Conservation (phyloP, 1,284 basidiomycete genomes). For the Microbotryum violaceum region DNA sequence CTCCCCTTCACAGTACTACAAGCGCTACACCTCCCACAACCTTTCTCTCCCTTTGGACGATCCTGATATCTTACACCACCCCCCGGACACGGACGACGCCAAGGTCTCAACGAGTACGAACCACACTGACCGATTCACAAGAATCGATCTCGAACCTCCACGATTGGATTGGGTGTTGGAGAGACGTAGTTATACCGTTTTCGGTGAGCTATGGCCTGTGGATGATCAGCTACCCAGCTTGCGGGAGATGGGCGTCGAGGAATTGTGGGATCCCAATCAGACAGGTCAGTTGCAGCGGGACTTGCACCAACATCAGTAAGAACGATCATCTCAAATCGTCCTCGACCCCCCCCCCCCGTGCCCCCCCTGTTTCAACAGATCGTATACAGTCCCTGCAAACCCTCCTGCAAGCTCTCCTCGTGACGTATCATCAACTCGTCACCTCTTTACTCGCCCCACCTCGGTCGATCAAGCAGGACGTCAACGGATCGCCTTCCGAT, state of each 20-base stretch:
- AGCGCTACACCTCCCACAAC: constrained; percentile 35
- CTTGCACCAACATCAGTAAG: too few species aligned
- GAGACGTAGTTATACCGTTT: constrained; percentile 37
- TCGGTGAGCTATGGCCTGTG: constrained; percentile 38
- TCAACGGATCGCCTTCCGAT: constrained; percentile 12
- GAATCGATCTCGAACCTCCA: constrained; percentile 35
- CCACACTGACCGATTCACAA: constrained; percentile 6
- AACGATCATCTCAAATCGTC: too few species aligned
- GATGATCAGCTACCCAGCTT: constrained; percentile 35
- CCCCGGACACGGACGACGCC: background rate
- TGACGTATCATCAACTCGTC: constrained; percentile 37
- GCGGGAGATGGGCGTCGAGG: constrained; percentile 34
- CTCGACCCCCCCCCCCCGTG: too few species aligned
- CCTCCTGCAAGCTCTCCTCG: constrained; percentile 32
- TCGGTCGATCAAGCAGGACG: constrained; percentile 28
- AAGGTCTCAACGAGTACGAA: background rate
- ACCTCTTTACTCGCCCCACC: constrained; percentile 35
- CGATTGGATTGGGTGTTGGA: constrained; percentile 37
- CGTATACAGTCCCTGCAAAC: constrained; percentile 33
- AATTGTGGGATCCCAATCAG: constrained; percentile 25
- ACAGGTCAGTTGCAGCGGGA: too few species aligned
- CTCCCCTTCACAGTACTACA: constrained; percentile 35
- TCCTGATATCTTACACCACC: constrained; percentile 3
- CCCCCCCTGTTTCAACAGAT: background rate
- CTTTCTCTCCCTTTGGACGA: constrained; percentile 26